A percentile compares a stretch with the other conserved stretches of the same genome.
Conservation (phyloP, 805 yeast species). For the Wickerhamiella brachini region DNA sequence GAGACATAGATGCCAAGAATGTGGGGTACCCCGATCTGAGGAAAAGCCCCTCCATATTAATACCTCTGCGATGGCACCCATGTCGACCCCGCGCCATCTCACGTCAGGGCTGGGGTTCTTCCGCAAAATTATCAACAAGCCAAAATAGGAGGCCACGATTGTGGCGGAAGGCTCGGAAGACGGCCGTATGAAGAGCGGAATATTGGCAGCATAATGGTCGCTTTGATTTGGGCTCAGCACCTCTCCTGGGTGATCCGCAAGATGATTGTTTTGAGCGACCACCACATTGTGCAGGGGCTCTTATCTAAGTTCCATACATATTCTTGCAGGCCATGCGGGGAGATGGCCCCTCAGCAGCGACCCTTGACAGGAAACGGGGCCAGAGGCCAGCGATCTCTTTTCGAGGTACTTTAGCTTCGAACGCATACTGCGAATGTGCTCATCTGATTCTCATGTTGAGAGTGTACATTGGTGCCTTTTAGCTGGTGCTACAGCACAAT, state of each 20-base stretch:
- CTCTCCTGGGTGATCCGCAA: background rate
- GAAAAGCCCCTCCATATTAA: background rate
- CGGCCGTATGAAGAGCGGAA: background rate
- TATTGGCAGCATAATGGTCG: background rate
- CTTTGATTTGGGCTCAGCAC: background rate
- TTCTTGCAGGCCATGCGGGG: background rate
- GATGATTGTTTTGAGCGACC: background rate
- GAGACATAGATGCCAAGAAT: background rate
- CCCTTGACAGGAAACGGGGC: too few species aligned
- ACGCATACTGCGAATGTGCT: too few species aligned
- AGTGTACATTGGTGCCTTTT: too few species aligned
- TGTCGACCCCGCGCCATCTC: background rate
- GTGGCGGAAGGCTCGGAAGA: background rate
- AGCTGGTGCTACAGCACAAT: too few species aligned
- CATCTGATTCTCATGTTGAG: too few species aligned
- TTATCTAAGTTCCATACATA: background rate
- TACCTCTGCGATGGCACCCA: background rate
- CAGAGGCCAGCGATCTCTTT: too few species aligned
- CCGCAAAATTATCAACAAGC: background rate
- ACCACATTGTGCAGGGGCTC: background rate
- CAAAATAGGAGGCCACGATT: background rate
- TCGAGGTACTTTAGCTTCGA: too few species aligned
- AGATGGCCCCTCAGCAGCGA: background rate
- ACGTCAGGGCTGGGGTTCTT: background rate
- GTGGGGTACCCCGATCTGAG: background rate